Evolutionary conservation across 1,139 yeast species (phyloP), one percentile per base, ranked within the genome.

Genomic region (Saccharomyces hybrid): DNA sequence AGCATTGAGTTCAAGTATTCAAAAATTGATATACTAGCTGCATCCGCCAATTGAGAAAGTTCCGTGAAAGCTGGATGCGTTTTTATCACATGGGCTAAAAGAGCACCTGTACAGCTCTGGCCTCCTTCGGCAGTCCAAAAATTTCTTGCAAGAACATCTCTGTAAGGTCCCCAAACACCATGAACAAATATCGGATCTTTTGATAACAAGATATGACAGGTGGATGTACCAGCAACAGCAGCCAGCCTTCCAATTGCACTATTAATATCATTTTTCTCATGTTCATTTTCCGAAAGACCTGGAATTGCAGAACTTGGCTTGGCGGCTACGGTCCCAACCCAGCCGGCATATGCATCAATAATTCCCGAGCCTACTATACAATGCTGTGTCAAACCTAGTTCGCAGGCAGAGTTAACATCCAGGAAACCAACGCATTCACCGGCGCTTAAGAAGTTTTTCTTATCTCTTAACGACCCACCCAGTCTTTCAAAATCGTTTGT

Each of bases 61-160:
- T 87, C 88, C 7, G 81, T 75, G 62, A 83, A 83, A 0, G 98
- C 96, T 0, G 97, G 97, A 67, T 93, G 99, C 16, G 87, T 84
- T 5, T 88, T 78, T 59, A 93, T 73, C n/a, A 91, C 95, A 71
- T 89, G 96, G 2, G 93, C 95, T 62, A 93, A 78, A 52, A 93
- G 78, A 41, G 95, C 97, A 61, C 99, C 99, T 2, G 99, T 93
- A 68, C 96, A 87, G 19, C 95, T 86, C 72, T 93, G 99, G 16
- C 99, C 99, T 66, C 99, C 99, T 74, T 93, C 99, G n/a, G 98
- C 96, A 63, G 90, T 78, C 98, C 98, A 93, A 66, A 79, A 85
- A 11, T 84, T 90, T 41, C 88, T 87, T 19, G 95, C 88, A 76
- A 93, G 78, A 9, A 88, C 96, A 70, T 91, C 96, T 65, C 90